Evolutionary conservation across 768 basidiomycete genomes (phyloP), one percentile per base, ranked within the genome.

Genomic region (Tephrocybe sp.): DNA sequence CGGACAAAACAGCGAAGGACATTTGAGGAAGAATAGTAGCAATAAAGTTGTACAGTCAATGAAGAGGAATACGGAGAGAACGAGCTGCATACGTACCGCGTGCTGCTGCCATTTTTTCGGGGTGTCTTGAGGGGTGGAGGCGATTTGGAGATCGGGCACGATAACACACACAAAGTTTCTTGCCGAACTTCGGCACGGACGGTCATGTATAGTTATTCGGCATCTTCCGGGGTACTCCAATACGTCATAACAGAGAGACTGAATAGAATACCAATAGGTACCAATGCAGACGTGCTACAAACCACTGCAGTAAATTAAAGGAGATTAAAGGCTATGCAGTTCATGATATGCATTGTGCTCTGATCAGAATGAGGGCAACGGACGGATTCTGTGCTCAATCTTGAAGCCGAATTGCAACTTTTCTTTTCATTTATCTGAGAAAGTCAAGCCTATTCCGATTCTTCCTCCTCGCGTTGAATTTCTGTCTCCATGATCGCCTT

Each of bases 401-500:
- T 7, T 46, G 33, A 15, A 34, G 15, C 15, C 8, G 11, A 12
- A n/a, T 12, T n/a, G 15, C 8, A 10, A 34, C 15, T 6, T 6
- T 4, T 34, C 4, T 34, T 34, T n/a, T 34, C 33, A 38, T 38
- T 38, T 18, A 38, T 29, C 11, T 11, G n/a, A n/a, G n/a, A 5
- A 16, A 36, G 34, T 11, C n/a, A 36, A 21, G 3, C 16, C 37
- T 38, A 38, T 4, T 53, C 36, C 4, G 43, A 38, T 33, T 60
- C 55, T 11, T 49, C 62, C 47, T 64, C 66, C 51, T 75, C 72
- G 27, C 69, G 61, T 54, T 65, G 55, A 13, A 71, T 54, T 58
- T 78, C 77, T 36, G 77, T 83, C 58, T 87, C 82, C 74, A 82
- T 80, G 38, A 97, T 85, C 1, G 84, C 86, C 69, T 86, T 88